Evolutionary conservation across 495 filamentous ascomycete species (phyloP).

Genomic region (Trichoderma reesei): DNA sequence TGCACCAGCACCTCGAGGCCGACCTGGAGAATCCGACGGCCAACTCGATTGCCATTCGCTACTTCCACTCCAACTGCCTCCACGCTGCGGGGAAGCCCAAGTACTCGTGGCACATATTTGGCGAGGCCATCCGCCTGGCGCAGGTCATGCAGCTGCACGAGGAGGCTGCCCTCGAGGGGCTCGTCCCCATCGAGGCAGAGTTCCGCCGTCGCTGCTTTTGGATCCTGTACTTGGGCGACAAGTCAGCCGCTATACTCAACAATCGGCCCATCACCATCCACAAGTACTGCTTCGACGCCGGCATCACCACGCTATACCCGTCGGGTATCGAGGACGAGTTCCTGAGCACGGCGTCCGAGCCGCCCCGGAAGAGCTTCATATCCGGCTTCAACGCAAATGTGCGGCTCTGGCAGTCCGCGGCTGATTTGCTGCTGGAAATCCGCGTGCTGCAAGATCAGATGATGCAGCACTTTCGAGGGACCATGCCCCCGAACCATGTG

Average conservation of each 20-base stretch:
- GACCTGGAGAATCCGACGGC: conserved; percentile 23
- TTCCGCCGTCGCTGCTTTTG: conserved; percentile 24
- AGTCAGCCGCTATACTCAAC: conserved; percentile 24
- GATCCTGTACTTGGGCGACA: conserved; percentile 24
- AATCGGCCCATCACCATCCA: conserved; percentile 25
- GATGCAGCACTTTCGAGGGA: conserved; percentile 5
- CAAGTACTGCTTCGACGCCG: conserved; percentile 21
- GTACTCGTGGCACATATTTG: conserved; percentile 25
- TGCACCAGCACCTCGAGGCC: conserved; percentile 18
- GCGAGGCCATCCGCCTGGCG: conserved; percentile 22
- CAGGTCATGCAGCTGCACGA: conserved; percentile 25
- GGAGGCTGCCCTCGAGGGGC: conserved; percentile 18
- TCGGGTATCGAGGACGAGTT: conserved; percentile 17
- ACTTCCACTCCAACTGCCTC: conserved; percentile 25
- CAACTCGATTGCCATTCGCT: conserved; percentile 22
- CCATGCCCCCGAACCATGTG: background rate
- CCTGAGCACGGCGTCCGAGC: background rate
- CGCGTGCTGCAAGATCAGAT: conserved; percentile 5
- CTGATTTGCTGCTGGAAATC: conserved; percentile 8
- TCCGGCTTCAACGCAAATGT: conserved; percentile 10
- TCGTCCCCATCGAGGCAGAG: conserved; percentile 20
- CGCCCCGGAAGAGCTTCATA: conserved; percentile 5
- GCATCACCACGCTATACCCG: conserved; percentile 21
- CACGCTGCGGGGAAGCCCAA: conserved; percentile 23
- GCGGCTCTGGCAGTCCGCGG: conserved; percentile 7